A percentile compares a stretch with the other conserved stretches of the same genome.
Evolutionary conservation across 1,139 yeast species (phyloP).

Genomic region (Diutina ranongensis): DNA sequence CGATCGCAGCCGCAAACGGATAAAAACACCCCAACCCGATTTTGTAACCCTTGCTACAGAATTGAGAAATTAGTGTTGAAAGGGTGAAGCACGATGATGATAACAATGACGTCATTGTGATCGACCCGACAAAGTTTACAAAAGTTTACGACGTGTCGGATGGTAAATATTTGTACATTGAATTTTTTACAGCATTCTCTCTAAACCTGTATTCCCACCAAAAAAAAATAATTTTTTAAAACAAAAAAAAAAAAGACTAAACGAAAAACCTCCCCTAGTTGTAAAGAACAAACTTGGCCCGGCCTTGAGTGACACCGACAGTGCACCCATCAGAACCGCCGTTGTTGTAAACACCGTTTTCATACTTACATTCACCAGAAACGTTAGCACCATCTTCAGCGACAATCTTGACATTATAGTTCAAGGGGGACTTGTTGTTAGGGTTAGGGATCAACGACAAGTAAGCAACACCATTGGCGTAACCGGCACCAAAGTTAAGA

Average conservation of each 20-base stretch:
- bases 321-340: constrained; percentile 68
- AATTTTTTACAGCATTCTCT: background rate
- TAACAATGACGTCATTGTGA: too few relatives aligned
- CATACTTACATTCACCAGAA: constrained; percentile 53
- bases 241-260: background rate
- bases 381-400: constrained; percentile 42
- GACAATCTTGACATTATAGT: constrained; percentile 59
- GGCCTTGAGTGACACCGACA: constrained; percentile 55
- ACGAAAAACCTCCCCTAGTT: background rate
- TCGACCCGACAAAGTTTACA: too few relatives aligned
- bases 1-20: too few relatives aligned
- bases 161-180: too few relatives aligned
- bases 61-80: too few relatives aligned
- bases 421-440: constrained; percentile 50
- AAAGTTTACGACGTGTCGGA: too few relatives aligned
- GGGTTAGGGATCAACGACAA: constrained; percentile 76
- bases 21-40: too few relatives aligned
- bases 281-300: constrained; percentile 60
- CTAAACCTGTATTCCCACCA: background rate
- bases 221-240: background rate
- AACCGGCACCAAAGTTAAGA: constrained; percentile 68
- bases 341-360: constrained; percentile 51
- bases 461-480: constrained; percentile 48
- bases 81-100: too few relatives aligned
- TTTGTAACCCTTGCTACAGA: too few relatives aligned